A percentile compares a stretch with the other conserved stretches of the same genome.
Conservation (phyloP, 192 early-diverging fungal genomes). For the Entophlyctis helioformis region DNA sequence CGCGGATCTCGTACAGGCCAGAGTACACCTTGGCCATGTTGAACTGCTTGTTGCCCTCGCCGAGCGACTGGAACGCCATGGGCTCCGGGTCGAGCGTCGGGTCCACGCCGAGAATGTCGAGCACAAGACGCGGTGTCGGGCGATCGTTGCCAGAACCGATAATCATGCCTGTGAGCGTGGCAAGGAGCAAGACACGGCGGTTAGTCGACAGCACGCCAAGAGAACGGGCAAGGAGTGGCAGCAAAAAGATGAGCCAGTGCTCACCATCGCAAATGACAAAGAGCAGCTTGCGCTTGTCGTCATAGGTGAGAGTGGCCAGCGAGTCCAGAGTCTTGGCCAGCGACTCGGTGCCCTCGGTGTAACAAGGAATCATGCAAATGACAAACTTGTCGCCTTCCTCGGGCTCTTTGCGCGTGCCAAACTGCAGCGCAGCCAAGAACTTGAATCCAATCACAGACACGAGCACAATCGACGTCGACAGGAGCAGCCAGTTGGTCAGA, state of each 20-base stretch:
- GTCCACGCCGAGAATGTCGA: constrained; percentile 58
- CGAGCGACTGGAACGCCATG: constrained; percentile 66
- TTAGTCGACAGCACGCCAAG: too few relatives aligned
- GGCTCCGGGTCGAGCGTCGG: constrained; percentile 42
- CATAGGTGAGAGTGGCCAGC: constrained; percentile 59
- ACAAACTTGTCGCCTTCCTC: constrained; percentile 91
- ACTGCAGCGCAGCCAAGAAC: constrained; percentile 88
- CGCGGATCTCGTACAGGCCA: constrained; percentile 72
- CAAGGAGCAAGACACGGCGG: too few relatives aligned
- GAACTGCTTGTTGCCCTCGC: constrained; percentile 73
- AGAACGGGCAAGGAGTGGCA: neutral
- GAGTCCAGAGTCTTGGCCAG: constrained; percentile 79
- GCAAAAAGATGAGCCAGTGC: neutral
- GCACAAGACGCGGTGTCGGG: constrained; percentile 83
- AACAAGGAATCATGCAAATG: constrained; percentile 80
- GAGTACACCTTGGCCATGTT: constrained; percentile 92
- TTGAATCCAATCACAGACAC: constrained; percentile 84
- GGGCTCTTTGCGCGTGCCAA: constrained; percentile 56
- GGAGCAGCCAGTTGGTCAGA: constrained; percentile 78
- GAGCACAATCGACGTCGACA: constrained; percentile 67
- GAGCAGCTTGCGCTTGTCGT: constrained; percentile 77
- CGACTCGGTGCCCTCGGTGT: constrained; percentile 81
- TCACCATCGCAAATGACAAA: constrained; percentile 85
- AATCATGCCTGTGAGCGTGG: constrained; percentile 56
- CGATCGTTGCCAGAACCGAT: constrained; percentile 86